Base-by-base conservation (phyloP, 345 rosid genomes). In the Eucalyptus cladocalyx region DNA sequence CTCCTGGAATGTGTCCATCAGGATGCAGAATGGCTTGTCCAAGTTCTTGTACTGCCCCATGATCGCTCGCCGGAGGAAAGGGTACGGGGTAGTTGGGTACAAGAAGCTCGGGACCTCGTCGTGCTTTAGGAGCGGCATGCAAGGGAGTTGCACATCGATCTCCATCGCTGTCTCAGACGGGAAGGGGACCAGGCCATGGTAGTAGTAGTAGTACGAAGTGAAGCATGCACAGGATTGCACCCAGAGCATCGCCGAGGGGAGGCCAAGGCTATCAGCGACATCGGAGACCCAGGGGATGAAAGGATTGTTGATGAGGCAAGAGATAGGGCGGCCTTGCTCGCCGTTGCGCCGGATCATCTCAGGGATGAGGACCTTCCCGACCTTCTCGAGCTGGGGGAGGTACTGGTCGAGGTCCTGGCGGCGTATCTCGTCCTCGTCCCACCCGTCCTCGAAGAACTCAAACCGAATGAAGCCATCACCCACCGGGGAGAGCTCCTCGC, bases 241-340 rank as follows among this genome's bases (percentile, higher is more conserved):
- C 99, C 99, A 97, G 8, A 97, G 96, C 92, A 96, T 90, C 17
- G 99, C 98, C 19, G 95, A 96, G 37, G 99, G 98, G 87, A 97
- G 89, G 37, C 95, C 95, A 4, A 96, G 94, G 72, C 90, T 91
- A 43, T 92, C 95, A 0, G 98, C 99, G 2, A 97, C 95, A 43
- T 96, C 98, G 4, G 97, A 93, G 1, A 93, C 98, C 99, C 99
- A 97, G 10, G 99, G 95, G 40, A 96, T 93, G 90, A 97, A 97
- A 21, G 98, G 97, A 90, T 96, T 97, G 89, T 94, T 95, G 87
- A 97, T 96, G 24, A 96, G 88, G 92, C 99, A 96, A 9, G 98
- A 93, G 62, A 97, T 95, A 1, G 98, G 97, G 54, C 96, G 94
- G 56, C 94, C 94, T 43, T 94, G 91, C 86, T 96, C 95, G 2